These are phyloP conservation scores for Arctium minus DNA, from an alignment of 129 eudicot species.

Conservation along the genomic window DNA sequence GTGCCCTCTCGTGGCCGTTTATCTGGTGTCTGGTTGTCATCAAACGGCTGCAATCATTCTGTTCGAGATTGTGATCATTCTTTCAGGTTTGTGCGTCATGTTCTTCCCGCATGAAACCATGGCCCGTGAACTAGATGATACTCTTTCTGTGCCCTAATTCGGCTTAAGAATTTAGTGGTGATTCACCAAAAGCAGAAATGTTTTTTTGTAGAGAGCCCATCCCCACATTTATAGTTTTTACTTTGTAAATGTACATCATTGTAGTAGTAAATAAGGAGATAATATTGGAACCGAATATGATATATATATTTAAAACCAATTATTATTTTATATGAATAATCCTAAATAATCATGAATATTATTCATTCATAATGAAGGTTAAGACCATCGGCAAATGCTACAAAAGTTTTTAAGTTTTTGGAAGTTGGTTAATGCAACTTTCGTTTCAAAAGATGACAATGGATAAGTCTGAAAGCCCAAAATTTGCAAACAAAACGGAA, in stretches of 20 bases:
- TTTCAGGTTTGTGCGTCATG: slow-evolving; percentile 51
- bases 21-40: slow-evolving; percentile 51
- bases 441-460: neutral
- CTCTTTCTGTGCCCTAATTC: slow-evolving; percentile 20
- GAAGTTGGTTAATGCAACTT: neutral
- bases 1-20: slow-evolving; percentile 63
- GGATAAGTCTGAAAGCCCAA: slow-evolving; percentile 16
- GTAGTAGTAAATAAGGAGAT: neutral
- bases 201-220: slow-evolving; percentile 1
- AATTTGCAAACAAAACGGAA: slow-evolving; percentile 25
- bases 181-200: neutral
- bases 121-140: slow-evolving; percentile 46
- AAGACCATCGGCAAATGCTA: neutral
- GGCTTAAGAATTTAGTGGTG: neutral
- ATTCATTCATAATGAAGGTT: neutral
- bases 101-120: slow-evolving; percentile 64
- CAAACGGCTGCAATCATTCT: slow-evolving; percentile 50
- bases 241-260: neutral
- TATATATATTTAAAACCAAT: too few species aligned
- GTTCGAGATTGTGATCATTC: slow-evolving; percentile 49
- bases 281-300: neutral
- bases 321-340: too few species aligned
- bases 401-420: neutral
- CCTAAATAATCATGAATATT: neutral
- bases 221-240: neutral